Evolutionary conservation across 495 filamentous ascomycete species (phyloP).

Genomic region (Penicillium atrosanguineum): DNA sequence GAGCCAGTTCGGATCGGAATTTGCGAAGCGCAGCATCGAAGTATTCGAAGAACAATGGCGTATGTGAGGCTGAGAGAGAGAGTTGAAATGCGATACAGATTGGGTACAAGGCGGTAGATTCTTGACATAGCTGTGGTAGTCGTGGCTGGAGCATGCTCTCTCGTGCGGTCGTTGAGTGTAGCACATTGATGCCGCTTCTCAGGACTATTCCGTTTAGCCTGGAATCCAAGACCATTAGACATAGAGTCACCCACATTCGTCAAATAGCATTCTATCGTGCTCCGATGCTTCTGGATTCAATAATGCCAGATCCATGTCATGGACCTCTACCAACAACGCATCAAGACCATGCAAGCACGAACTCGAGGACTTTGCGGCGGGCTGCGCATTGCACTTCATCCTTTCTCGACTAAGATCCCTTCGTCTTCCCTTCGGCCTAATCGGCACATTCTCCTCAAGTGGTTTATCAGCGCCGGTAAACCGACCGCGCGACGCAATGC

Average conservation of each 20-base stretch:
- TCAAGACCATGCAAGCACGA: background rate
- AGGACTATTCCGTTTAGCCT: slow-evolving; percentile 22
- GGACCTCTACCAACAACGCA: background rate
- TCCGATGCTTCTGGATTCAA: background rate
- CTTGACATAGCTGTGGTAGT: slow-evolving; percentile 26
- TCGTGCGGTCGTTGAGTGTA: slow-evolving; percentile 31
- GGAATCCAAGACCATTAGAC: background rate
- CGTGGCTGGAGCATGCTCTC: slow-evolving; percentile 20
- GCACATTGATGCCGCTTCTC: slow-evolving; percentile 27
- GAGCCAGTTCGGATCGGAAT: slow-evolving; percentile 33
- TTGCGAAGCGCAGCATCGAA: slow-evolving; percentile 27
- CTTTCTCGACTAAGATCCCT: slow-evolving; percentile 30
- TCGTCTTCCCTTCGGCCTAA: slow-evolving; percentile 26
- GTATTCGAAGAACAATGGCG: slow-evolving; percentile 30
- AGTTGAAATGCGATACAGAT: slow-evolving; percentile 37
- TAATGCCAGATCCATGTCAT: background rate
- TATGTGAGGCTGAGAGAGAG: slow-evolving; percentile 13
- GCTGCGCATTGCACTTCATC: slow-evolving; percentile 2
- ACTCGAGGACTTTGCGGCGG: background rate
- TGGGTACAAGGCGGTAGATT: slow-evolving; percentile 31
- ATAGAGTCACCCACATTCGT: slow-evolving; percentile 25
- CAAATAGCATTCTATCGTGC: slow-evolving; percentile 27
- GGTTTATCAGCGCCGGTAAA: slow-evolving; percentile 37
- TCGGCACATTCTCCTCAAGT: slow-evolving; percentile 20
- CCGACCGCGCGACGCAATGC: slow-evolving; percentile 36